A percentile compares a stretch with the other conserved stretches of the same genome.
Evolutionary conservation across 192 early-diverging fungal species (phyloP).

Genomic region (Backusella sp.): DNA sequence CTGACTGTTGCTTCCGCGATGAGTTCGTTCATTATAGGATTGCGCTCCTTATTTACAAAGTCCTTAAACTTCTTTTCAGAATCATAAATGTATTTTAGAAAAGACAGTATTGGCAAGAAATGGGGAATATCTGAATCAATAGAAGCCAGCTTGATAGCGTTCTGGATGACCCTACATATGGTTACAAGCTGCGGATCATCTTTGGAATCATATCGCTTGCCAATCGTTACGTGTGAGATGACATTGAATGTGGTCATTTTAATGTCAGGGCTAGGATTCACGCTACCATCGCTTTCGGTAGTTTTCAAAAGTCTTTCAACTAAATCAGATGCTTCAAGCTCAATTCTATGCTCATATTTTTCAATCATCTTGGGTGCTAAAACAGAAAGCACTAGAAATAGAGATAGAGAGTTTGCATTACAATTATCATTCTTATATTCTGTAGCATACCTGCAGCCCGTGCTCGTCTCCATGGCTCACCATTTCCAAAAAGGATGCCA

Average conservation of each 20-base stretch:
- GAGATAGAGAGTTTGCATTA: not conserved
- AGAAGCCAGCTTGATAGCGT: no score
- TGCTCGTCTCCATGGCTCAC: not conserved
- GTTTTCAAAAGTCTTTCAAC: not conserved
- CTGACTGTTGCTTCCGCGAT: not conserved
- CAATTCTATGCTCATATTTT: not conserved
- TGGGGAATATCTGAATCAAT: no score
- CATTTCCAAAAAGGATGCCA: not conserved
- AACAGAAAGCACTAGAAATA: not conserved
- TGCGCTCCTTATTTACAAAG: not conserved
- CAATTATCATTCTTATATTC: not conserved
- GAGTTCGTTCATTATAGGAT: not conserved
- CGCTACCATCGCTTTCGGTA: not conserved
- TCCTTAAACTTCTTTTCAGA: not conserved
- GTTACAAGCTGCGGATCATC: no score
- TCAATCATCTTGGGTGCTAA: slow-evolving; percentile 7
- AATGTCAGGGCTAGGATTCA: not conserved
- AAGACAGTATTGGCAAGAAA: no score
- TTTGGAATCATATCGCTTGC: not conserved
- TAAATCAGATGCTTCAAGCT: not conserved
- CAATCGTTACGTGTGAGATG: not conserved
- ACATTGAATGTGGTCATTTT: not conserved
- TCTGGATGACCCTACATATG: no score
- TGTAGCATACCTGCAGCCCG: not conserved
- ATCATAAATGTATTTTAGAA: no score